A percentile compares a stretch with the other conserved stretches of the same genome.
Conservation (phyloP, 805 yeast genomes). For the Vanderwaltozyma polyspora region DNA sequence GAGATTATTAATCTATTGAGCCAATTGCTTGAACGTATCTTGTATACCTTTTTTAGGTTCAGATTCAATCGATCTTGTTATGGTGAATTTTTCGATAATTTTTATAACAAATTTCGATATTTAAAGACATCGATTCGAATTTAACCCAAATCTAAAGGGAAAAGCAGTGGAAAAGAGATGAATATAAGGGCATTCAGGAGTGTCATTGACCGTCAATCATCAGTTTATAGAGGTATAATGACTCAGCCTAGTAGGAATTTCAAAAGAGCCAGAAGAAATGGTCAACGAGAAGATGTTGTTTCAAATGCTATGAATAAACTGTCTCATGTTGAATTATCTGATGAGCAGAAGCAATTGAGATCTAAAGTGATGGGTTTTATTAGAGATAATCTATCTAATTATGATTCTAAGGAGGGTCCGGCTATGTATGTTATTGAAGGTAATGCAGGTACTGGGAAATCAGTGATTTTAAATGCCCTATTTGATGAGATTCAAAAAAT, state of each 20-base stretch:
- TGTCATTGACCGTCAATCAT: too few relatives aligned
- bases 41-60: too few relatives aligned
- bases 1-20: too few relatives aligned
- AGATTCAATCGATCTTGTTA: too few relatives aligned
- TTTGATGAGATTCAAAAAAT: slow-evolving; percentile 32
- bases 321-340: slow-evolving; percentile 27
- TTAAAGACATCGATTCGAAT: too few relatives aligned
- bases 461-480: slow-evolving; percentile 32
- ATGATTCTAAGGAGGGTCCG: slow-evolving; percentile 14
- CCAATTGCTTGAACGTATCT: too few relatives aligned
- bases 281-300: neutral
- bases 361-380: slow-evolving; percentile 24
- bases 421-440: slow-evolving; percentile 35
- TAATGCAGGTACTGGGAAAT: slow-evolving; percentile 40
- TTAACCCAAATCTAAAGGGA: too few relatives aligned
- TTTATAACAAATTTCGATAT: too few relatives aligned
- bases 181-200: too few relatives aligned
- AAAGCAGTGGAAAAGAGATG: too few relatives aligned
- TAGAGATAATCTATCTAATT: slow-evolving; percentile 13
- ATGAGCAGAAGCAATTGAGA: slow-evolving; percentile 29
- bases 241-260: neutral
- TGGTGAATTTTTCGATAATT: too few relatives aligned
- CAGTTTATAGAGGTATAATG: too few relatives aligned
- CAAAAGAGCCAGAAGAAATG: slow-evolving; percentile 1
- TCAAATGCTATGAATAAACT: slow-evolving; percentile 29